phyloP scores from a whole-genome alignment of 2,329 filamentous ascomycete species.

The Colletotrichum horii region DNA sequence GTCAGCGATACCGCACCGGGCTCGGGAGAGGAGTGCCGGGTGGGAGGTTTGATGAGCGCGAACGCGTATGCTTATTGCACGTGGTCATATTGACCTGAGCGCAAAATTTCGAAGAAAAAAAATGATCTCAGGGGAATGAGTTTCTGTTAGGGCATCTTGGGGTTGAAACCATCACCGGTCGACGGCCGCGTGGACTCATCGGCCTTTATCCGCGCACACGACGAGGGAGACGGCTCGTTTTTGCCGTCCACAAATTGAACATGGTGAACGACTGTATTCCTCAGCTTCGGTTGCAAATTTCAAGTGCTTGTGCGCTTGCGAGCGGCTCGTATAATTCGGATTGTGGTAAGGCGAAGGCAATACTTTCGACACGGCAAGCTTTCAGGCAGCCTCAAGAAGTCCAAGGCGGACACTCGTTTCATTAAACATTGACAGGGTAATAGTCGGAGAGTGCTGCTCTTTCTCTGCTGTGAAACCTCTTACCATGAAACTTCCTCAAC shows the following conservation, averaged over 20 bases:
- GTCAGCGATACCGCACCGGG: background rate
- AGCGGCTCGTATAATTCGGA: background rate
- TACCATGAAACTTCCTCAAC: background rate
- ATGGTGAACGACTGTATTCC: background rate
- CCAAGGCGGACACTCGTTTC: too few species aligned
- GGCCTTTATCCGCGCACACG: accelerated
- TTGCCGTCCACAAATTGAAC: background rate
- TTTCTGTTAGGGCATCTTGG: background rate
- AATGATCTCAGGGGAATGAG: background rate
- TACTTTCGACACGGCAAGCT: background rate
- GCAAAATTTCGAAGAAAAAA: background rate
- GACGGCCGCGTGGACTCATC: background rate
- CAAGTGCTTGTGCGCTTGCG: too few species aligned
- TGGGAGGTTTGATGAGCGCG: background rate
- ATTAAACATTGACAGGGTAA: too few species aligned
- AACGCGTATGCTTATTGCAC: background rate
- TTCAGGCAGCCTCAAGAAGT: background rate
- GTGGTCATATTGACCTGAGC: background rate
- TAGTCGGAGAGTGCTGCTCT: background rate
- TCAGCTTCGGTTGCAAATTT: background rate
- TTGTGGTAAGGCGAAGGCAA: background rate
- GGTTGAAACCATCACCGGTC: background rate
- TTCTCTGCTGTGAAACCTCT: background rate
- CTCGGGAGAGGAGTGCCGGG: background rate
- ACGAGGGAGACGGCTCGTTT: background rate